Percentiles rank a stretch among this genome's conserved stretches.
phyloP scores from a whole-genome alignment of 2,329 filamentous ascomycete genomes.

The Talaromyces sp. region DNA sequence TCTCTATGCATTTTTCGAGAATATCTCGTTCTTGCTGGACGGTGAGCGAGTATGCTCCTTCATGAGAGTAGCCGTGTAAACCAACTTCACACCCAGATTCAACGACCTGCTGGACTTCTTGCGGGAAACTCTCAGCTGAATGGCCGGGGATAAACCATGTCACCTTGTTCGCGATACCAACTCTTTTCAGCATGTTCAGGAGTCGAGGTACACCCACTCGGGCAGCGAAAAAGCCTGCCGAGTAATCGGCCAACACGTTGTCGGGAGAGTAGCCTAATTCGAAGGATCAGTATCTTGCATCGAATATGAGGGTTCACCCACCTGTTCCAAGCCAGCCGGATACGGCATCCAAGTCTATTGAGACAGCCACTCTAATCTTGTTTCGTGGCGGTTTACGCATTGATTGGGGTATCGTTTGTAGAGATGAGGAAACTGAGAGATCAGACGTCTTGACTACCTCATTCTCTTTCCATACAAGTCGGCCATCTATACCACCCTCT shows the following conservation, averaged over 20 bases:
- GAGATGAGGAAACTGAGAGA: background rate
- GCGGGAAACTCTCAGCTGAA: slow-evolving; percentile 54
- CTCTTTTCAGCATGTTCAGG: slow-evolving; percentile 50
- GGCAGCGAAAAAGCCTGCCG: slow-evolving; percentile 52
- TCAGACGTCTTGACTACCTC: slow-evolving; percentile 24
- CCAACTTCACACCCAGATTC: slow-evolving; percentile 52
- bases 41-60: slow-evolving; percentile 67
- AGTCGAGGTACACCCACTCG: slow-evolving; percentile 55
- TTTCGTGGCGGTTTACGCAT: slow-evolving; percentile 14
- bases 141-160: slow-evolving; percentile 61
- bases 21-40: slow-evolving; percentile 70
- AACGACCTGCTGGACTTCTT: slow-evolving; percentile 47
- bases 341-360: slow-evolving; percentile 55
- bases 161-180: slow-evolving; percentile 48
- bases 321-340: slow-evolving; percentile 59
- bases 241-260: slow-evolving; percentile 55
- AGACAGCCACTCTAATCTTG: slow-evolving; percentile 27
- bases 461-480: slow-evolving; percentile 46
- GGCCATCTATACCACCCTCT: slow-evolving; percentile 50
- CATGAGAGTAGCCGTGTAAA: slow-evolving; percentile 60
- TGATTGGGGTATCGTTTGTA: slow-evolving; percentile 13
- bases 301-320: background rate
- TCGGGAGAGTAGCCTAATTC: slow-evolving; percentile 36
- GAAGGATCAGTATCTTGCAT: background rate
- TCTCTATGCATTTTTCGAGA: slow-evolving; percentile 66